These are phyloP conservation scores for Hanseniaspora guilliermondii DNA, from an alignment of 805 yeast species.

Conservation along the genomic window DNA sequence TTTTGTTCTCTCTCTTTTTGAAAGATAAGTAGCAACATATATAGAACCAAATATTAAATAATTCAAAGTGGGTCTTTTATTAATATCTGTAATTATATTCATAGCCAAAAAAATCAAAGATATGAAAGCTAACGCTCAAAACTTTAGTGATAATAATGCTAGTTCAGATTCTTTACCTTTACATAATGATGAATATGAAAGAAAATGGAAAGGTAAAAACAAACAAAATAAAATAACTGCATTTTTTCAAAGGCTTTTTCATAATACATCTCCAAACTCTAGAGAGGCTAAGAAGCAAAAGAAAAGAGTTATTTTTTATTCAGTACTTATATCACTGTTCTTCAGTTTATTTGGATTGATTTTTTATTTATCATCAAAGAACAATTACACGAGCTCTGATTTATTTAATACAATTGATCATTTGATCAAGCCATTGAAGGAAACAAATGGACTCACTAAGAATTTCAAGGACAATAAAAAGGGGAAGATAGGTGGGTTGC, in stretches of 20 bases:
- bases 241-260: neutral
- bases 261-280: neutral
- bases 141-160: neutral
- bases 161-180: slow-evolving; percentile 6
- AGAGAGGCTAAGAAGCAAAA: neutral
- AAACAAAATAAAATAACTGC: neutral
- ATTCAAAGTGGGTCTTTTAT: slow-evolving; percentile 6
- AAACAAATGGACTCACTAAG: neutral
- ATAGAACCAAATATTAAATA: too few species aligned
- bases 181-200: slow-evolving; percentile 1
- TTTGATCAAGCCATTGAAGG: slow-evolving; percentile 9
- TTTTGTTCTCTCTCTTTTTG: too few species aligned
- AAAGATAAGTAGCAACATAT: too few species aligned
- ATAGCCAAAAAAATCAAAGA: slow-evolving; percentile 9
- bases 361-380: neutral
- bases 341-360: neutral
- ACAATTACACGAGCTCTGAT: neutral
- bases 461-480: neutral
- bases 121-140: neutral
- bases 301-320: neutral
- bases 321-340: neutral
- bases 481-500: slow-evolving; percentile 1
- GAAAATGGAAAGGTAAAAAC: slow-evolving; percentile 6
- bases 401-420: slow-evolving; percentile 4
- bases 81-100: slow-evolving; percentile 6